Evolutionary conservation across 305 asterid genomes (phyloP).

Genomic region (Solanum chacoense): DNA sequence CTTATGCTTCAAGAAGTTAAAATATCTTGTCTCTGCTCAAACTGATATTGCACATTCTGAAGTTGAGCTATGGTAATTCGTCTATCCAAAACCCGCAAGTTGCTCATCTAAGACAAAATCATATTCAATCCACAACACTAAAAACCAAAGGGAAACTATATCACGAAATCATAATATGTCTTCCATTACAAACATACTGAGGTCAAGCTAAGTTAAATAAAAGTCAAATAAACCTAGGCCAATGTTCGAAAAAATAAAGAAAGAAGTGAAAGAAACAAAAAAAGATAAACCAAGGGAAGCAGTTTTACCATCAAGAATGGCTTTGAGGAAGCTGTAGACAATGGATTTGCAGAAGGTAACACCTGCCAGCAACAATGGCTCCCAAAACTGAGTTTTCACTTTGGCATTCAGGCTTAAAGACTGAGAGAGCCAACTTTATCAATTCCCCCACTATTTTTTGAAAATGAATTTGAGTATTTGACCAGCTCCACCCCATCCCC

Average conservation of each 20-base stretch:
- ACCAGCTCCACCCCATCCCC: background rate
- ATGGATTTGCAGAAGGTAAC: background rate
- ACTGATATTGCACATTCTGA: background rate
- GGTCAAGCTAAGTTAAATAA: background rate
- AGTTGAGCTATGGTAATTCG: background rate
- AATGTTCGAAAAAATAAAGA: background rate
- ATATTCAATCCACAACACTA: background rate
- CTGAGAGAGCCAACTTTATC: background rate
- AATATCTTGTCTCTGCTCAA: background rate
- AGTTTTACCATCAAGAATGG: background rate
- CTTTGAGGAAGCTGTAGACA: background rate
- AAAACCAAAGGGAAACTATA: background rate
- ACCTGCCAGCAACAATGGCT: background rate
- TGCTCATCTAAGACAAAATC: conserved; percentile 1
- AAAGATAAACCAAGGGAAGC: background rate
- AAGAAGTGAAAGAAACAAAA: background rate
- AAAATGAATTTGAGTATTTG: background rate
- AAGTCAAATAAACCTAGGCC: background rate
- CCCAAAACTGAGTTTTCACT: background rate
- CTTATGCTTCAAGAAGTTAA: background rate
- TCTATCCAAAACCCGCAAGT: conserved; percentile 2
- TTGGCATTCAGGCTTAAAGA: background rate
- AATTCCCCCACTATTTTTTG: background rate
- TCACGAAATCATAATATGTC: background rate
- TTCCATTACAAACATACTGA: background rate